Percentiles rank a stretch among this genome's conserved stretches.
phyloP scores from a whole-genome alignment of 2,329 filamentous ascomycete species.

The Pochonia chlamydosporia region DNA sequence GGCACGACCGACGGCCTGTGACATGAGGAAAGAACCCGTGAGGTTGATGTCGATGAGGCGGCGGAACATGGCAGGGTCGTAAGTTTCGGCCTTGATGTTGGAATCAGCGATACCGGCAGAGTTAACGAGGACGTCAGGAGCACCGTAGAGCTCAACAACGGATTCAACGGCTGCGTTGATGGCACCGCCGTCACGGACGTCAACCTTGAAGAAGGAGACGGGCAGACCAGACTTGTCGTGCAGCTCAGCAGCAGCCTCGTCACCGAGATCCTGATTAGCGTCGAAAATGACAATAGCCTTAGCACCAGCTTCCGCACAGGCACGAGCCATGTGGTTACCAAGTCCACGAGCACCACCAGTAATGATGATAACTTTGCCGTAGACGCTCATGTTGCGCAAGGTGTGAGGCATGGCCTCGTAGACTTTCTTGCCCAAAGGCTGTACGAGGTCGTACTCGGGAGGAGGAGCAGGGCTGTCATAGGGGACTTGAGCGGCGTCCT shows the following conservation, averaged over 20 bases:
- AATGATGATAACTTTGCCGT: constrained; percentile 65
- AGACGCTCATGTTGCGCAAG: constrained; percentile 63
- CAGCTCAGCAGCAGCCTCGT: constrained; percentile 62
- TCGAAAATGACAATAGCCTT: constrained; percentile 72
- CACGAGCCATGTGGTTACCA: constrained; percentile 74
- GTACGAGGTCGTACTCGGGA: constrained; percentile 40
- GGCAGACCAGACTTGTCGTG: constrained; percentile 68
- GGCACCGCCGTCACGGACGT: constrained; percentile 65
- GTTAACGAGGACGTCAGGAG: constrained; percentile 72
- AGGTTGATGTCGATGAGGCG: constrained; percentile 78
- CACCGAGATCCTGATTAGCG: constrained; percentile 69
- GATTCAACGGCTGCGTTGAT: constrained; percentile 65
- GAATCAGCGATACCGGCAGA: constrained; percentile 76
- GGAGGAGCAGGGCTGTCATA: constrained; percentile 32
- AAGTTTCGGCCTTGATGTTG: constrained; percentile 76
- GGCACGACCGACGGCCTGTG: constrained; percentile 63
- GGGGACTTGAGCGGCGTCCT: constrained; percentile 34
- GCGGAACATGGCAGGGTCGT: constrained; percentile 71
- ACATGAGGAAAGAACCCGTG: constrained; percentile 71
- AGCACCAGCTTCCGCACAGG: constrained; percentile 69
- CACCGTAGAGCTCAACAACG: constrained; percentile 60
- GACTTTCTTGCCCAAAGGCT: constrained; percentile 47
- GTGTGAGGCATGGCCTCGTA: constrained; percentile 56
- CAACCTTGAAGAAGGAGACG: constrained; percentile 72
- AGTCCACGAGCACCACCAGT: constrained; percentile 73